These are phyloP conservation scores for Rhizopus delemar DNA, from an alignment of 371 early-diverging fungal species.

Conservation along the genomic window DNA sequence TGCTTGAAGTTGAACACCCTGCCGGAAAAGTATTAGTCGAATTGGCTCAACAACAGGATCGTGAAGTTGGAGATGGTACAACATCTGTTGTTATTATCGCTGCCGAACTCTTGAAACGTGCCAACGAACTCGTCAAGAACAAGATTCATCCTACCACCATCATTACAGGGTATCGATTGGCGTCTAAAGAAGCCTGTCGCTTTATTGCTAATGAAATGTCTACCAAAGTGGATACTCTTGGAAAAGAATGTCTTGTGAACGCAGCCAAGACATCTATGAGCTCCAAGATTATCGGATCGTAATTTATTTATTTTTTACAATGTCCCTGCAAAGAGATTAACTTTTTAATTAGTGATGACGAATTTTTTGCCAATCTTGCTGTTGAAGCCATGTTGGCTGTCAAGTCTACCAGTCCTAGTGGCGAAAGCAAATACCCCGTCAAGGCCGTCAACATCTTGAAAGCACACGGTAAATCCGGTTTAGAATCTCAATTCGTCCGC, in stretches of 20 bases:
- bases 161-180: slow-evolving; percentile 97
- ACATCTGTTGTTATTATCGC: slow-evolving; percentile 99
- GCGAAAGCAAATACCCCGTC: slow-evolving; percentile 94
- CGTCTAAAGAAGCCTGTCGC: slow-evolving; percentile 98
- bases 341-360: slow-evolving; percentile 69
- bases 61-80: slow-evolving; percentile 99
- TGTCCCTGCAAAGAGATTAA: too few species aligned
- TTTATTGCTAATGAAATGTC: slow-evolving; percentile 97
- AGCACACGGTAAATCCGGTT: slow-evolving; percentile 96
- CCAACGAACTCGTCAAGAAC: slow-evolving; percentile 96
- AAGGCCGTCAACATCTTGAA: slow-evolving; percentile 99
- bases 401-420: slow-evolving; percentile 82
- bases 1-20: slow-evolving; percentile 87
- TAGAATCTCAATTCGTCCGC: slow-evolving; percentile 89
- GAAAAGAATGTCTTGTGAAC: slow-evolving; percentile 91
- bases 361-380: slow-evolving; percentile 96
- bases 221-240: slow-evolving; percentile 89
- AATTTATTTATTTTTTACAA: too few species aligned
- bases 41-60: slow-evolving; percentile 98
- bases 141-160: slow-evolving; percentile 99
- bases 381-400: slow-evolving; percentile 96
- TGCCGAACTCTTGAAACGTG: slow-evolving; percentile 95
- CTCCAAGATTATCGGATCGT: slow-evolving; percentile 95
- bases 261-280: slow-evolving; percentile 99
- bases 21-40: slow-evolving; percentile 98